phyloP scores from a whole-genome alignment of 2,329 filamentous ascomycete species.

The Fusarium coicis region DNA sequence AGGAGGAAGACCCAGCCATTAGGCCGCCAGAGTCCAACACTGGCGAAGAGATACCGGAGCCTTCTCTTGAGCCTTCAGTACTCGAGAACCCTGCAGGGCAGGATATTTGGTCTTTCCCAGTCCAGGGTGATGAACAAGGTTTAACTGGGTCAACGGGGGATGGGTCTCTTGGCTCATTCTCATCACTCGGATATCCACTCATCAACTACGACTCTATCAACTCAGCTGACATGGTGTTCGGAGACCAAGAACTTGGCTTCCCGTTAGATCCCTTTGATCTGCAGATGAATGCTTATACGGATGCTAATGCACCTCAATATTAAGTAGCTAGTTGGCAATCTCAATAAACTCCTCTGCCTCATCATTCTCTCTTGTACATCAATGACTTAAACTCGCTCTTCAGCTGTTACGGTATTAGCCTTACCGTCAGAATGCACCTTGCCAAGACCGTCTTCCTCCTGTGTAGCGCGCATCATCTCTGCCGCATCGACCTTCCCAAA shows the following conservation, averaged over 20 bases:
- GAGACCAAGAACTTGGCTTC: constrained; percentile 6
- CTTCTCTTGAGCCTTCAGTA: rapidly evolving
- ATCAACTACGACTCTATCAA: constrained; percentile 19
- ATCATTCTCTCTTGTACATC: too few species aligned
- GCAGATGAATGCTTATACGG: constrained; percentile 31
- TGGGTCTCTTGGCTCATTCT: not conserved
- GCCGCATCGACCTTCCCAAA: constrained; percentile 29
- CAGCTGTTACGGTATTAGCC: rapidly evolving
- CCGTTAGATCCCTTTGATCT: constrained; percentile 33
- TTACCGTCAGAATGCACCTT: not conserved
- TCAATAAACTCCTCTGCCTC: not conserved
- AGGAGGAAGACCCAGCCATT: constrained; percentile 15
- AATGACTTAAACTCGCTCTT: not conserved
- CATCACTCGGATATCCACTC: not conserved
- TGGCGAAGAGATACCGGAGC: not conserved
- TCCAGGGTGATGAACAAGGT: not conserved
- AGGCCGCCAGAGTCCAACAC: not conserved
- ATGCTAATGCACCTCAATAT: constrained; percentile 1
- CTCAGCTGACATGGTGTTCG: constrained; percentile 1
- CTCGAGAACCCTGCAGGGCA: not conserved
- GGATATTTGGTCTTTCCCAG: constrained; percentile 17
- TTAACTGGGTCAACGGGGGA: not conserved
- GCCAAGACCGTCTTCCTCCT: not conserved
- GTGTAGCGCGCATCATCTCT: constrained; percentile 12
- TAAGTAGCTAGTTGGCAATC: not conserved